Base-by-base conservation (phyloP, 2,329 filamentous ascomycete genomes). In the Aschersonia sp. region DNA sequence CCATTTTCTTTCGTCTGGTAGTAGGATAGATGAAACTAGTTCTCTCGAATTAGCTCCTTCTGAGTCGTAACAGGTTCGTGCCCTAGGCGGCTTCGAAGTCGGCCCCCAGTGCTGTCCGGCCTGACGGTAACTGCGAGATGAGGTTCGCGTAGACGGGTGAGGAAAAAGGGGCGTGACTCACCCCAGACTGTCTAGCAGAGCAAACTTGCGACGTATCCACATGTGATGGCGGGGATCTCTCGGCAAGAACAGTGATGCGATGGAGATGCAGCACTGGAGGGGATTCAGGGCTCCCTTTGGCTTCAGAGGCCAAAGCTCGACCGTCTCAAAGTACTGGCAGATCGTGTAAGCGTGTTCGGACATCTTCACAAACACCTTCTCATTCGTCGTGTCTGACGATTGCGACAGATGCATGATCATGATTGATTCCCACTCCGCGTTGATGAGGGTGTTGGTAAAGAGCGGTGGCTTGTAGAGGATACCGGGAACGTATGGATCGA, bases 191-290 rank as follows among this genome's bases (percentile, higher is more conserved):
- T 97, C 90, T 43, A 94, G 72, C 47, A 77, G 67, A 14, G 87
- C 87, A 61, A 94, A 81, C 62, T 85, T 90, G 55, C 76, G 75
- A 51, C 87, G 79, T 53, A 82, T 74, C 89, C 89, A 97, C 71
- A 80, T 79, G 8, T 78, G 76, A 59, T 94, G 80, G 53, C 72
- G 78, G 30, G 69, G 59, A 51, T 94, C 85, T 52, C 79, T 80
- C 0, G 85, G 87, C n/a, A 96, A 65, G 58, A 92, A 92, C 46
- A 95, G 68, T 9, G 78, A 75, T 2, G 85, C 79, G 49, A 96
- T 82, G 1, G 81, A 83, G 37, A 97, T 67, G 55, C 78, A 80
- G 10, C 86, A 79, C 58, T 94, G 87, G 42, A 85, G 77, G 42
- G 82, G 75, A 31, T 94, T 68, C 11, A 90, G 65, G 10, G 78